Conservation (phyloP, 768 basidiomycete species). For the Lactarius hengduanensis region DNA sequence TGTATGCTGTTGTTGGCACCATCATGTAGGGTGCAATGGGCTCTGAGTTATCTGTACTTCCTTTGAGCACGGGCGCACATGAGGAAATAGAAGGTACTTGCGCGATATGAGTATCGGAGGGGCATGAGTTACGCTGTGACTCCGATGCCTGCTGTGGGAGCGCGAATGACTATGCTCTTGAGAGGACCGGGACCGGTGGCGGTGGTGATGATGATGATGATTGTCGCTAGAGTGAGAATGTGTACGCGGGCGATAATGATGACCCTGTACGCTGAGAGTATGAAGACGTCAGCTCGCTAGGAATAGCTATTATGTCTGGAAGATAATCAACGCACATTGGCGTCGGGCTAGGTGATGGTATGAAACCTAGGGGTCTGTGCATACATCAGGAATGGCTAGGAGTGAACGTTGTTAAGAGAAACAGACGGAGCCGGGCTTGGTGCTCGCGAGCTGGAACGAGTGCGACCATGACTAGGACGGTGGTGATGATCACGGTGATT, state of each 20-base stretch:
- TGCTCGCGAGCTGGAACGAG: slow-evolving; percentile 4
- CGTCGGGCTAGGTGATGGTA: neutral
- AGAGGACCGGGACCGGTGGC: slow-evolving; percentile 4
- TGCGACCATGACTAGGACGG: neutral
- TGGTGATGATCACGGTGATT: neutral
- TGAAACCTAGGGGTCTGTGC: neutral
- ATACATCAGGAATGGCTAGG: neutral
- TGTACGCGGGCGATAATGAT: slow-evolving; percentile 32
- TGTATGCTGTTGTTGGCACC: slow-evolving; percentile 1
- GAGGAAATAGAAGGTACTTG: slow-evolving; percentile 1
- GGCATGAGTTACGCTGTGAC: neutral
- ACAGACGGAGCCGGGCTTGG: slow-evolving; percentile 19
- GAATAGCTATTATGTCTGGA: neutral
- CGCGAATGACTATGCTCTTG: slow-evolving; percentile 3
- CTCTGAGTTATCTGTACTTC: slow-evolving; percentile 16
- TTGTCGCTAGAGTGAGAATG: slow-evolving; percentile 23
- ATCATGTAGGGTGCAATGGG: slow-evolving; percentile 6
- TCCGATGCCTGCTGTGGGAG: slow-evolving; percentile 20
- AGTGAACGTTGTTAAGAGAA: neutral
- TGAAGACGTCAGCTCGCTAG: neutral
- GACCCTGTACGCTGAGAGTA: slow-evolving; percentile 15
- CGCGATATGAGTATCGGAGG: slow-evolving; percentile 17
- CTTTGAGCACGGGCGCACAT: neutral
- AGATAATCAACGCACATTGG: slow-evolving; percentile 6
- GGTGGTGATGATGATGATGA: neutral